Evolutionary conservation across 495 filamentous ascomycete genomes (phyloP), one percentile per base, ranked within the genome.

Genomic region (Amphirosellinia nigrospora): DNA sequence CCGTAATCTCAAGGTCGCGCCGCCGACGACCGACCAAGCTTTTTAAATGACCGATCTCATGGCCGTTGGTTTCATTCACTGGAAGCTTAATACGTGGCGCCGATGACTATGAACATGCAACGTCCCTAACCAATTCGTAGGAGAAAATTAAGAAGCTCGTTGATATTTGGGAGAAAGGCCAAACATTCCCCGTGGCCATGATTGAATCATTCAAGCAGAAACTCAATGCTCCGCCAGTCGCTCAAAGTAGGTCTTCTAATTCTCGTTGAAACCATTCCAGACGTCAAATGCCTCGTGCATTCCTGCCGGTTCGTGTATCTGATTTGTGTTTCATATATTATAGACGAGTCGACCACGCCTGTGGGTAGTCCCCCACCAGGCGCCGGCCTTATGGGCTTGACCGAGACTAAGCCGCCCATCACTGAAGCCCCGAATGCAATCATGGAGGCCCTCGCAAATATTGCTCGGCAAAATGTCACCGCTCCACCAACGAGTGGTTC

Each of bases 81-180:
- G 16, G 59, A 15, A 38, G 48, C 60, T 64, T 38, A 63, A 23
- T 64, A 26, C n/a, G 50, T 62, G 39, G 21, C 46, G 16, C 43
- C 36, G 13, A 66, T 66, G 52, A 59, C 48, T 69, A 66, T 63
- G 65, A 78, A 72, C 64, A 76, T 74, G 68, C 55, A 61, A 81
- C 81, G 83, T 82, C 82, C 83, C 77, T 77, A 65, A 74, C 76
- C 58, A 38, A 73, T 70, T 64, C 69, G 83, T 92, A 97, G 94
- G 94, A 96, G 81, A 98, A 97, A 86, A 95, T 97, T 78, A 92
- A 88, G 80, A 97, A 98, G 79, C 89, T 98, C 75, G 85, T 98
- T 82, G 94, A 97, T 78, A 99, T 99, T 75, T 99, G 96, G 96
- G 95, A 98, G 78, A 94, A 94, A 71, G 94, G 93, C 66, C 89